Base-by-base conservation (phyloP, 345 rosid genomes). In the Corchorus olitorius region DNA sequence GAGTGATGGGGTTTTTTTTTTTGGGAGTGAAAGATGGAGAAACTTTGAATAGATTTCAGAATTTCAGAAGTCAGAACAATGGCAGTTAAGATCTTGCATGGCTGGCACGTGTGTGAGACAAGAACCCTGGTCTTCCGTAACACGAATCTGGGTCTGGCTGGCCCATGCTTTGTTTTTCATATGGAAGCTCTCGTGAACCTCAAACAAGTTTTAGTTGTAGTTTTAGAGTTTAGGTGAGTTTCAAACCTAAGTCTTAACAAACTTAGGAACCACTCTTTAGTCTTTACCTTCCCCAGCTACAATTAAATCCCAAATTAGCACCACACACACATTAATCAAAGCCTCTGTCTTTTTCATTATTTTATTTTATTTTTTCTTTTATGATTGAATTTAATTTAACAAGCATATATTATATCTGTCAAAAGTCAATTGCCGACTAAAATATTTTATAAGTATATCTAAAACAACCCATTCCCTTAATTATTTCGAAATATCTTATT, bases 91-190 rank as follows among this genome's bases (percentile, higher is more conserved):
- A n/a, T 19, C 17, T 65, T 43, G 70, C 4, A 16, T 46, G 71
- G 10, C 19, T n/a, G 71, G 16, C 71, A 66, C 27, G 73, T 70
- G 60, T 50, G 35, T 50, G 55, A 15, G 60, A 50, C 60, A 33
- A 9, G 20, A 70, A 27, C 73, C 14, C 71, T 20, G 34, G 37
- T 46, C 54, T 20, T 67, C 35, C 10, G 55, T 65, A 14, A 20
- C 22, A 14, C 49, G 13, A 48, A 27, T 48, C 72, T 8, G 56
- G 27, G 27, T 27, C 72, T 8, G 56, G 49, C 72, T 8, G 56
- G 49, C 41, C 56, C 20, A 67, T 46, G 55, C 10, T 33, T 67
- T 43, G 5, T 6, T 35, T 70, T 52, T 52, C 3, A 6, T 6
- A 14, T n/a, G 5, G 20, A 14, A 12, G 22, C 22, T 70, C 19